Base-by-base conservation (phyloP, 2,329 filamentous ascomycete species). In the Ophiostoma quercus region DNA sequence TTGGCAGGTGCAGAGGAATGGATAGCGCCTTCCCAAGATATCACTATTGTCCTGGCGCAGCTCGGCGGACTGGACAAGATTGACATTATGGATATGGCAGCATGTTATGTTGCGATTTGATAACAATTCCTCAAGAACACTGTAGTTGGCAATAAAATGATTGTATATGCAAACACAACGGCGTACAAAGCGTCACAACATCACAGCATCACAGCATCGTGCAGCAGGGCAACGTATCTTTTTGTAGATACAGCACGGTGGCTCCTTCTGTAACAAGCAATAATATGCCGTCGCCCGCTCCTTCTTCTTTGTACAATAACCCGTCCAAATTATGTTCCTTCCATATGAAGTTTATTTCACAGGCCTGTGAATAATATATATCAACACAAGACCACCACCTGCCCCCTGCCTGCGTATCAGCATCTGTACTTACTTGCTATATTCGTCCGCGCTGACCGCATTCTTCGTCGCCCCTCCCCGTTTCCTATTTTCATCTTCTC, bases 221-320 rank as follows among this genome's bases (percentile, higher is more conserved):
- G 62, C 62, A 39, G 32, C 62, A 65, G 62, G 19, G 62, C 62
- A 41, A 65, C 62, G 62, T 65, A 65, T 39, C n/a, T n/a, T 39
- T 22, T 22, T 65, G 62, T 39, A 22, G 62, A 65, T 65, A 65
- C 62, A 65, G 62, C 62, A 65, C 32, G 2, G 19, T 65, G 62
- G 19, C 34, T 65, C 34, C 62, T 65, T 65, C 29, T 39, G 62
- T 65, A 65, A 65, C 60, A n/a, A 65, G 62, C 62, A 65, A 37
- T 37, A 39, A 37, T 37, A 63, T 63, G 60, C 19, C 32, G 32
- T 32, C 29, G 32, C 16, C 60, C 51, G n/a, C 51, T 54, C 51
- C n/a, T 25, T 54, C 51, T 54, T 54, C 51, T 47, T 54, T 54
- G n/a, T 47, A 47, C 6, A 47, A 19, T 16, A 47, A 16, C 41